Evolutionary conservation across 1,284 basidiomycete species (phyloP), one percentile per base, ranked within the genome.

Genomic region (Meira miltonrushii): DNA sequence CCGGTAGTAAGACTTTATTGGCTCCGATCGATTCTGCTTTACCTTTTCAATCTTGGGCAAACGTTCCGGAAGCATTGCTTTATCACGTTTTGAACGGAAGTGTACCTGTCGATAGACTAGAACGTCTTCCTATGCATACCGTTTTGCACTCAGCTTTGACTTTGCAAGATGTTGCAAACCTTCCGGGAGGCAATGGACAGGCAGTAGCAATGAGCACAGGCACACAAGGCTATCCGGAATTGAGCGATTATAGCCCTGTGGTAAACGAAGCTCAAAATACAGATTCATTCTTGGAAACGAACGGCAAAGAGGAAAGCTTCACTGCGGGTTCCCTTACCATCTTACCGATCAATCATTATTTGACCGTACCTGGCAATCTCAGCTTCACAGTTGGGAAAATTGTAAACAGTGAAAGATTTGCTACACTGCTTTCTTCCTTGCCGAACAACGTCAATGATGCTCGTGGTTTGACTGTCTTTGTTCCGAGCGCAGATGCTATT

Each of bases 101-200:
- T 12, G 66, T 69, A 41, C 60, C 65, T 21, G 21, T 58, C 12
- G 17, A n/a, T 37, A n/a, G 58, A 37, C 46, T 71, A 39, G 60
- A 64, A 56, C 43, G 51, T 8, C 60, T 53, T 39, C 67, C 67
- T n/a, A 40, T 61, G 25, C 67, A 71, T 60, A 69, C 67, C 13
- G 57, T 71, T 51, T 64, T 64, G 5, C 69, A 71, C 58, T 67
- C 65, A 47, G 54, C 67, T 37, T 25, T 71, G 37, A 67, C 64
- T 54, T 53, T 39, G 13, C 10, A 54, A 1, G 57, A 53, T 6
- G 67, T 54, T 40, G 46, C 51, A 11, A 56, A 62, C 17, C 55
- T 71, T n/a, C 69, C 69, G 19, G 69, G 69, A 25, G 65, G 65
- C 10, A 68, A 69, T 28, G 69, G 69, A 28, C 67, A 67, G 56